phyloP scores from a whole-genome alignment of 164 flowering plant species.

The Chimonanthus salicifolius region DNA sequence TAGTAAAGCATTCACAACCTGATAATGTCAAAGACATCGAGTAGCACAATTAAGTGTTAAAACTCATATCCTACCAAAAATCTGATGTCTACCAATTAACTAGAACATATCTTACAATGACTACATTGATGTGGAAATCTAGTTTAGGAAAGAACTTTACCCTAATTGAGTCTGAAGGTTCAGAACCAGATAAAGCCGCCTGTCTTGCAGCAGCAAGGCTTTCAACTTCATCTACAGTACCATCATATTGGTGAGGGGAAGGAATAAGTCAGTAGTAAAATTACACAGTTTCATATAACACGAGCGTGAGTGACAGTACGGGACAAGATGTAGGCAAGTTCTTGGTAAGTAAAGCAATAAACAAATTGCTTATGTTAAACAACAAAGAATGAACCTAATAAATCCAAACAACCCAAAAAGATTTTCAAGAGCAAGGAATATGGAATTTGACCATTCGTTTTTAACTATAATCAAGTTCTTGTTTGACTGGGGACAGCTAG shows the following conservation, averaged over 20 bases:
- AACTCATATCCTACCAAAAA: not conserved
- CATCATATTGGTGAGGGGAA: not conserved
- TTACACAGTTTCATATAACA: not conserved
- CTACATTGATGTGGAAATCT: not conserved
- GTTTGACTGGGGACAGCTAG: too few species aligned
- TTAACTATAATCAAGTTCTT: too few species aligned
- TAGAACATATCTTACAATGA: not conserved
- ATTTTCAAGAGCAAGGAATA: too few species aligned
- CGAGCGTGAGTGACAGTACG: not conserved
- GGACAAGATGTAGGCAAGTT: not conserved
- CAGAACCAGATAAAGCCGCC: constrained; percentile 98
- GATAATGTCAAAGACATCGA: constrained; percentile 18
- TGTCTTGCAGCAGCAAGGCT: constrained; percentile 98
- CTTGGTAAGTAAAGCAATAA: not conserved
- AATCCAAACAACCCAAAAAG: too few species aligned
- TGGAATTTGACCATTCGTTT: too few species aligned
- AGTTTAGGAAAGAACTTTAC: constrained; percentile 24
- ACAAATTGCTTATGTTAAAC: too few species aligned
- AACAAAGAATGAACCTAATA: too few species aligned
- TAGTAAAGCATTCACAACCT: constrained; percentile 96
- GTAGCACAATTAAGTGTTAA: not conserved
- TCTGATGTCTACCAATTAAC: not conserved
- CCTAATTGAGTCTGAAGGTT: constrained; percentile 96
- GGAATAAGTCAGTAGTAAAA: too few species aligned
- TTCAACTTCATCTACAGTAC: constrained; percentile 93